Evolutionary conservation across 495 filamentous ascomycete species (phyloP), one percentile per base, ranked within the genome.

Genomic region (Hapsidospora chrysogenum): DNA sequence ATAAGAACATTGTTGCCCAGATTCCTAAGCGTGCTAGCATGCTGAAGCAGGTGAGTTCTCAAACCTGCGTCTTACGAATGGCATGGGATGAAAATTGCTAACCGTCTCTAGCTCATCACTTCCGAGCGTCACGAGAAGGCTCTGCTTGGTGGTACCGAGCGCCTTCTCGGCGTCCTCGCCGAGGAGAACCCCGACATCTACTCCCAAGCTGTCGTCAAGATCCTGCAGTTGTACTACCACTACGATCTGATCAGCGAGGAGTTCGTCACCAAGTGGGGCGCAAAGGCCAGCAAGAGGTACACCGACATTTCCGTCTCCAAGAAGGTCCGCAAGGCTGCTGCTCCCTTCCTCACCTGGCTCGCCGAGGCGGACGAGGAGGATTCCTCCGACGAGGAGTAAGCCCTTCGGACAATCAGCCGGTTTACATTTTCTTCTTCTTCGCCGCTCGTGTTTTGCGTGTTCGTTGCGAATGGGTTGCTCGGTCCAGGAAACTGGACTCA

Each of bases 211-310:
- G 66, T 95, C 22, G 78, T 83, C 25, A 80, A 78, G 52, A 84
- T 97, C 44, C 68, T 96, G 38, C 67, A 89, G 47, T 66, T 72
- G 44, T 80, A 82, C 63, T 96, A 94, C 55, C 67, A 93, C 59
- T 63, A 84, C 40, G 87, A 96, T 38, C 68, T 97, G 32, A 58
- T 92, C 42, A 71, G 68, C 23, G 89, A 97, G 63, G 84, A 87
- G 32, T 72, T 83, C 18, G 68, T 92, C 53, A 85, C 78, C 60
- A 76, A 77, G 36, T 97, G 89, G 89, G 84, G 85, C 38, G 64
- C 70, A 45, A 92, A 87, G 68, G 84, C 86, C 21, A 92, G 84
- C 72, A 94, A 92, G 74, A 92, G 92, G 57, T 95, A 94, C 51
- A 84, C 94, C 51, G 89, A 96, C 46, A 51, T 87, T 23, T 43